These are phyloP conservation scores for Westerdykella aurantiaca DNA, from an alignment of 2,329 filamentous ascomycete genomes.

Conservation along the genomic window DNA sequence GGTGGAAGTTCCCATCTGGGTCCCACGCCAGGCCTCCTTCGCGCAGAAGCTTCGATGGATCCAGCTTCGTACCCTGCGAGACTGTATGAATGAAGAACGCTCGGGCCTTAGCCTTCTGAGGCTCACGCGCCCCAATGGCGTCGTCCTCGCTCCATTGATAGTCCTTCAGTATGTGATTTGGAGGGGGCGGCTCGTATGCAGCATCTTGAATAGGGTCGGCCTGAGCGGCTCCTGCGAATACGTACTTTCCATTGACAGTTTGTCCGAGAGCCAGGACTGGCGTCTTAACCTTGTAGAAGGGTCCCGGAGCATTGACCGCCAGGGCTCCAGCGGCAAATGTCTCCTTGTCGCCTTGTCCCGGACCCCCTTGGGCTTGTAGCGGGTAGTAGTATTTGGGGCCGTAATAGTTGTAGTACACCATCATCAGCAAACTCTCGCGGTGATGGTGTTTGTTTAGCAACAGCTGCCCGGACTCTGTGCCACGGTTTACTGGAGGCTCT, in stretches of 20 bases:
- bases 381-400: conserved; percentile 50
- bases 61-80: conserved; percentile 1
- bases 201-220: conserved; percentile 9
- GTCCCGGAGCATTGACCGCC: conserved; percentile 27
- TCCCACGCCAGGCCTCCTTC: conserved; percentile 4
- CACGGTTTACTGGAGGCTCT: conserved; percentile 20
- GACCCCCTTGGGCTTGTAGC: conserved; percentile 41
- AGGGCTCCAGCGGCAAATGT: conserved; percentile 44
- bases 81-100: conserved; percentile 3
- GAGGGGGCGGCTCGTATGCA: conserved; percentile 14
- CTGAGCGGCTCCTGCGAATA: conserved; percentile 14
- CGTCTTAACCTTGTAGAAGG: conserved; percentile 40
- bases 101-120: conserved; percentile 1
- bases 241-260: conserved; percentile 7
- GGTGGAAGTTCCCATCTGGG: conserved; percentile 5
- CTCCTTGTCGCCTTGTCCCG: conserved; percentile 47
- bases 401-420: conserved; percentile 53
- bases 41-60: background rate
- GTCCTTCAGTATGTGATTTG: background rate
- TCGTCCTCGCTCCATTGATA: conserved; percentile 4
- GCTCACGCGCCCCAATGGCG: background rate
- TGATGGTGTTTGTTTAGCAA: conserved; percentile 47
- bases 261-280: conserved; percentile 28
- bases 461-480: conserved; percentile 47
- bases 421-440: conserved; percentile 43